A percentile compares a stretch with the other conserved stretches of the same genome.
These are phyloP conservation scores for Chrysanthemum makinoi DNA, from an alignment of 129 eudicot genomes.

Conservation along the genomic window DNA sequence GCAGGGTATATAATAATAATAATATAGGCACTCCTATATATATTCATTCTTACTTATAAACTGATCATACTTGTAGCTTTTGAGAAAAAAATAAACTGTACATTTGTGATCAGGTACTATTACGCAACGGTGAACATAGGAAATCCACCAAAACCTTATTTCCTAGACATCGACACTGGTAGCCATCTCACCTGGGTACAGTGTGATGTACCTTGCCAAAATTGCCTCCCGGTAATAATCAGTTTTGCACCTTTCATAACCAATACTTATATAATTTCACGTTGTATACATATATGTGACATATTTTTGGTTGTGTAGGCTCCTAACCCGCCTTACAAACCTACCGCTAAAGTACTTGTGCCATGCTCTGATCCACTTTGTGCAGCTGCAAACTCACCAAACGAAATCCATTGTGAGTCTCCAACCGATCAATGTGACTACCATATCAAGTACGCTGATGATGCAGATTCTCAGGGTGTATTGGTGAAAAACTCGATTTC, in stretches of 20 bases:
- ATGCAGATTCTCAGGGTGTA: constrained; percentile 65
- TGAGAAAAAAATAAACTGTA: too few relatives aligned
- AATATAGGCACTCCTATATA: background rate
- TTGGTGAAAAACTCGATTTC: constrained; percentile 56
- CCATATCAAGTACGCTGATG: constrained; percentile 59
- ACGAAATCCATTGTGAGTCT: constrained; percentile 28
- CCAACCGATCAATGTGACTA: constrained; percentile 82
- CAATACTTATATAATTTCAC: background rate
- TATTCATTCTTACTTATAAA: background rate
- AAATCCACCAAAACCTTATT: constrained; percentile 63
- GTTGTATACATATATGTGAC: background rate
- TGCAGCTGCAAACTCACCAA: constrained; percentile 43
- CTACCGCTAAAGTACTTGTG: constrained; percentile 40
- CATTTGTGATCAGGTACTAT: constrained; percentile 45
- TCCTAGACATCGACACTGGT: constrained; percentile 76
- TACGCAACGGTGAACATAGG: constrained; percentile 58
- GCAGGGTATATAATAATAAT: constrained; percentile 19
- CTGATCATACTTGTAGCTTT: too few relatives aligned
- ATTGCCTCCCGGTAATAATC: constrained; percentile 49
- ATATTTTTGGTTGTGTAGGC: constrained; percentile 40
- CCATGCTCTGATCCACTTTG: constrained; percentile 63
- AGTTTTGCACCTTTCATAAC: background rate
- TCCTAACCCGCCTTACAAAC: constrained; percentile 76
- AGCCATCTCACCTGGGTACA: constrained; percentile 81
- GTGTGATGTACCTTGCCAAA: constrained; percentile 63